phyloP scores from a whole-genome alignment of 2,329 filamentous ascomycete genomes.

The Chalaropsis thielavioides region DNA sequence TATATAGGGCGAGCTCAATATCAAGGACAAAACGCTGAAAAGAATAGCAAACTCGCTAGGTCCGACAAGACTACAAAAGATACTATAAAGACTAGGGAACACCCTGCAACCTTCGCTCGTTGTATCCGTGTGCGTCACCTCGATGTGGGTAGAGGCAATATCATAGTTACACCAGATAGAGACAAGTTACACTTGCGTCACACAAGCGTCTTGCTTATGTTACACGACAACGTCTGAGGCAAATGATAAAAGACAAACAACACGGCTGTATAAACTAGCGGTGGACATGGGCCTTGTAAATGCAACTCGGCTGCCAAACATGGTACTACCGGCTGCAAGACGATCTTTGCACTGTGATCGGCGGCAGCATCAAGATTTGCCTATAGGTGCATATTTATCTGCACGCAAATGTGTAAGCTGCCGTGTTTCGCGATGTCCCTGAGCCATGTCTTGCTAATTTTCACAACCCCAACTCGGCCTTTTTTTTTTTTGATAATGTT shows the following conservation, averaged over 20 bases:
- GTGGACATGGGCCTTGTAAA: background rate
- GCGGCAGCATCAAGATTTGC: no score
- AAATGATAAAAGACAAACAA: background rate
- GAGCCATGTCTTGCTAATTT: constrained; percentile 1
- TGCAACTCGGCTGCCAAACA: no score
- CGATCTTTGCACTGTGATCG: no score
- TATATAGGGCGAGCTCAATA: no score
- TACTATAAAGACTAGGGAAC: no score
- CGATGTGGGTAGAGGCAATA: background rate
- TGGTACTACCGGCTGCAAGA: no score
- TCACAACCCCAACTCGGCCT: background rate
- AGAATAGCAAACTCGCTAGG: no score
- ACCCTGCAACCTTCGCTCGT: no score
- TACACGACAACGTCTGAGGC: background rate
- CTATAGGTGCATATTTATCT: background rate
- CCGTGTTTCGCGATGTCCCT: constrained; percentile 1
- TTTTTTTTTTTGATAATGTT: background rate
- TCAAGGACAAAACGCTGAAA: no score
- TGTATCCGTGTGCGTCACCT: background rate
- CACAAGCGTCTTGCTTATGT: background rate
- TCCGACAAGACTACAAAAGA: no score
- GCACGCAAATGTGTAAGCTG: background rate
- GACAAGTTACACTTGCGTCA: background rate
- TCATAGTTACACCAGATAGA: background rate
- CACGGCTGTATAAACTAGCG: background rate